Conservation (phyloP, 176 grass and related monocot genomes). For the Oryza punctata region DNA sequence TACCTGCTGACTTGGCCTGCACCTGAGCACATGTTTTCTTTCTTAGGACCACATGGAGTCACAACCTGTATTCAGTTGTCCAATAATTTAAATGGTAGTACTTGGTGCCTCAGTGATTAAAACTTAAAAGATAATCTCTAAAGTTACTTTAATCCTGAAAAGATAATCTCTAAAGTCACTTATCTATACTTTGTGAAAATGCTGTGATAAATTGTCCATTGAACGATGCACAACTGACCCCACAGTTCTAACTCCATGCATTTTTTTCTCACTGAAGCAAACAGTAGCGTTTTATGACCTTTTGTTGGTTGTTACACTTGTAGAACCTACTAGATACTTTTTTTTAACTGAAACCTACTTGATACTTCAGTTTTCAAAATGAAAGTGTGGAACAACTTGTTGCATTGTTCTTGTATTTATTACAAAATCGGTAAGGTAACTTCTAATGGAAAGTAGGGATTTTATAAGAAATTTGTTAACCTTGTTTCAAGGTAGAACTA, state of each 20-base stretch:
- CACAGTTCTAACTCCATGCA: neutral
- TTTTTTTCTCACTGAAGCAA: slow-evolving; percentile 3
- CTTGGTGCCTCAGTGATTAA: neutral
- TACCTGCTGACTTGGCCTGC: slow-evolving; percentile 9
- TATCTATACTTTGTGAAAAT: neutral
- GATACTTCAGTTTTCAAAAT: neutral
- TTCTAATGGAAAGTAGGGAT: neutral
- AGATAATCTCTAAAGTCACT: neutral
- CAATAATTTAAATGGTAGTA: neutral
- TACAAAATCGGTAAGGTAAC: neutral
- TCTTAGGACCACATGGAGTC: slow-evolving; percentile 19
- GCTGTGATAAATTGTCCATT: neutral
- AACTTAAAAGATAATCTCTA: neutral
- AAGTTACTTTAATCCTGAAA: neutral
- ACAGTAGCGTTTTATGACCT: neutral
- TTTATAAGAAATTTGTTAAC: neutral
- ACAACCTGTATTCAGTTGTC: neutral
- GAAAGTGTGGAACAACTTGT: neutral
- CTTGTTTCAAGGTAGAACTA: neutral
- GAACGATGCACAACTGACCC: neutral
- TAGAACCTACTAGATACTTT: neutral
- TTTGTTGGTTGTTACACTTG: neutral
- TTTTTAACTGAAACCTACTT: no score
- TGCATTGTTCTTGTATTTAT: neutral
- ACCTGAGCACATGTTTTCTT: slow-evolving; percentile 15